Evolutionary conservation across 2,329 filamentous ascomycete species (phyloP).

Genomic region (Calcarisporium arbuscula): DNA sequence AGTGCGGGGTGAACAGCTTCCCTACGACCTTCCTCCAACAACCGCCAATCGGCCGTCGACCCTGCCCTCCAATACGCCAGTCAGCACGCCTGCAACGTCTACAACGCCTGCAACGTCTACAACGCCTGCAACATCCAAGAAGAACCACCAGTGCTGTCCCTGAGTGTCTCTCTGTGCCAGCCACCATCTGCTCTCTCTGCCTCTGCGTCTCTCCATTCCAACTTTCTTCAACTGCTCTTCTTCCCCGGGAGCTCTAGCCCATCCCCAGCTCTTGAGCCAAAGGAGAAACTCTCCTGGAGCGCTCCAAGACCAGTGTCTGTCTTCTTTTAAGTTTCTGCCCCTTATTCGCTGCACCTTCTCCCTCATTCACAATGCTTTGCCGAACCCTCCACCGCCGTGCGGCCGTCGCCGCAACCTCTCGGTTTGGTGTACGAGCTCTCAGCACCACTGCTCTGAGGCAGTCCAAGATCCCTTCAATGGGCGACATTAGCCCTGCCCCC

Average conservation of each 20-base stretch:
- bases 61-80: constrained; percentile 21
- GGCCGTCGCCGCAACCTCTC: constrained; percentile 36
- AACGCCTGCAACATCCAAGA: not conserved
- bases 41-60: constrained; percentile 20
- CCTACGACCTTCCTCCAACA: constrained; percentile 12
- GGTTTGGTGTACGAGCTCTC: constrained; percentile 49
- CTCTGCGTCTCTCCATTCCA: not conserved
- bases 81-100: constrained; percentile 1
- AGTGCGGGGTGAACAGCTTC: constrained; percentile 17
- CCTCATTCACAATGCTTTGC: constrained; percentile 41
- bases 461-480: constrained; percentile 64
- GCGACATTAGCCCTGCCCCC: constrained; percentile 66
- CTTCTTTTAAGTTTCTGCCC: constrained; percentile 5
- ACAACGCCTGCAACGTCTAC: constrained; percentile 1
- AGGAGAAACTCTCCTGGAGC: too few species aligned
- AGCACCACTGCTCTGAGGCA: constrained; percentile 43
- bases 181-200: constrained; percentile 7
- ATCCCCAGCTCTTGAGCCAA: too few species aligned
- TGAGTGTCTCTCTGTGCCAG: constrained; percentile 2
- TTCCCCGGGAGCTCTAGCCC: not conserved
- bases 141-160: not conserved
- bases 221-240: not conserved
- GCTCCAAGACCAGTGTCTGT: too few species aligned
- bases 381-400: constrained; percentile 42
- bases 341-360: constrained; percentile 8